A percentile compares a stretch with the other conserved stretches of the same genome.
phyloP scores from a whole-genome alignment of 2,329 filamentous ascomycete genomes.

The Exophiala sideris region DNA sequence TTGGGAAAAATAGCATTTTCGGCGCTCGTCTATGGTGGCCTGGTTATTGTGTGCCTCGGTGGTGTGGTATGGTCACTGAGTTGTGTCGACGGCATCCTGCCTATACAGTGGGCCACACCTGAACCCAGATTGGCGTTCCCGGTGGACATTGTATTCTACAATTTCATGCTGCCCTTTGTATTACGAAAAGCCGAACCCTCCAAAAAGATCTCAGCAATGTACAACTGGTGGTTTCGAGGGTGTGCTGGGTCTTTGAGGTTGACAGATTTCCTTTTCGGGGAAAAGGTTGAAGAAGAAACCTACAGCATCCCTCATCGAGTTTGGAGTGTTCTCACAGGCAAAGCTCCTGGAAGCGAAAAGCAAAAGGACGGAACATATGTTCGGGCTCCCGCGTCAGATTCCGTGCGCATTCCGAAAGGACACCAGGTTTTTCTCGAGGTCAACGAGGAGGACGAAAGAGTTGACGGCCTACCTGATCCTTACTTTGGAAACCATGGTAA shows the following conservation, averaged over 20 bases:
- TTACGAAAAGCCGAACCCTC: constrained; percentile 82
- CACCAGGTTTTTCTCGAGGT: constrained; percentile 76
- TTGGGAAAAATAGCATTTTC: constrained; percentile 95
- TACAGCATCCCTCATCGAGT: constrained; percentile 48
- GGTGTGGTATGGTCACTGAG: constrained; percentile 75
- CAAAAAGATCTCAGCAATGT: constrained; percentile 78
- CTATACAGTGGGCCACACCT: constrained; percentile 89
- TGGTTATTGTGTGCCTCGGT: constrained; percentile 89
- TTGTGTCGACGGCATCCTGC: constrained; percentile 65
- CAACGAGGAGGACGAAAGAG: constrained; percentile 61
- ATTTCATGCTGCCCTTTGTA: constrained; percentile 87
- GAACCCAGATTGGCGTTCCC: constrained; percentile 93
- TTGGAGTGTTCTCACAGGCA: constrained; percentile 27
- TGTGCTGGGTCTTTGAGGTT: constrained; percentile 77
- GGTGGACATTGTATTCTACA: constrained; percentile 91
- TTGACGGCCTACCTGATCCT: constrained; percentile 57
- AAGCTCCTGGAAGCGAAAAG: constrained; percentile 21
- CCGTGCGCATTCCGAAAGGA: constrained; percentile 88
- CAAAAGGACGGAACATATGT: constrained; percentile 72
- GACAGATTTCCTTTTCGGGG: constrained; percentile 89
- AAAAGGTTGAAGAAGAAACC: constrained; percentile 77
- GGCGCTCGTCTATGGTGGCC: constrained; percentile 86
- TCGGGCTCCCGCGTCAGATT: constrained; percentile 88
- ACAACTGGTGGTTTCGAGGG: constrained; percentile 91
- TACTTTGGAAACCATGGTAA: constrained; percentile 59